These are phyloP conservation scores for Aspergillus wentii DNA, from an alignment of 495 filamentous ascomycete species.

Conservation along the genomic window DNA sequence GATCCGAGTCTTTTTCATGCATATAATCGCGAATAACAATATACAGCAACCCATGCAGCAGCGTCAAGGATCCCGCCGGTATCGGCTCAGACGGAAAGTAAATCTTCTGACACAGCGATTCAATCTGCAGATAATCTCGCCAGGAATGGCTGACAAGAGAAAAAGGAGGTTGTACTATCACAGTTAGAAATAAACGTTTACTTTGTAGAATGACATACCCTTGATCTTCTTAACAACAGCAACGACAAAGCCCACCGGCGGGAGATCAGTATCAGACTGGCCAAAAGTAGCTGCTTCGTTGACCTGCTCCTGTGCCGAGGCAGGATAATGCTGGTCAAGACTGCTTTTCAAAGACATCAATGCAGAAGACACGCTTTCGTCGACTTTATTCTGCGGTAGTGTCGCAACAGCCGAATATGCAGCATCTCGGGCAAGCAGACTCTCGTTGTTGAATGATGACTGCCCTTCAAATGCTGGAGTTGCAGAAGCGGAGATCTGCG, in stretches of 20 bases:
- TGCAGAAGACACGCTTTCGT: constrained; percentile 17
- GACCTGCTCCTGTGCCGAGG: neutral
- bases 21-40: constrained; percentile 22
- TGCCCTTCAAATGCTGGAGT: constrained; percentile 21
- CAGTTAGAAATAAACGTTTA: constrained; percentile 1
- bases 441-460: constrained; percentile 23
- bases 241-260: constrained; percentile 18
- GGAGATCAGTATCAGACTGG: constrained; percentile 8
- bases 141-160: constrained; percentile 22
- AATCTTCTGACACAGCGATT: constrained; percentile 19
- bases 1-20: constrained; percentile 14
- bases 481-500: constrained; percentile 6
- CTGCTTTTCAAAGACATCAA: constrained; percentile 14
- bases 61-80: constrained; percentile 11
- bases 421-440: constrained; percentile 19
- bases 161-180: constrained; percentile 19
- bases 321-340: constrained; percentile 9
- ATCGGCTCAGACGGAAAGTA: constrained; percentile 19
- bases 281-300: neutral
- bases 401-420: constrained; percentile 15
- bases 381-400: constrained; percentile 3
- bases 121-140: constrained; percentile 13
- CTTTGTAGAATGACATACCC: constrained; percentile 4
- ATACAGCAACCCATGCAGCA: constrained; percentile 18
- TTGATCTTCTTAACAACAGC: constrained; percentile 18